phyloP scores from a whole-genome alignment of 2,329 filamentous ascomycete genomes.

The Pseudocercospora fuligena region DNA sequence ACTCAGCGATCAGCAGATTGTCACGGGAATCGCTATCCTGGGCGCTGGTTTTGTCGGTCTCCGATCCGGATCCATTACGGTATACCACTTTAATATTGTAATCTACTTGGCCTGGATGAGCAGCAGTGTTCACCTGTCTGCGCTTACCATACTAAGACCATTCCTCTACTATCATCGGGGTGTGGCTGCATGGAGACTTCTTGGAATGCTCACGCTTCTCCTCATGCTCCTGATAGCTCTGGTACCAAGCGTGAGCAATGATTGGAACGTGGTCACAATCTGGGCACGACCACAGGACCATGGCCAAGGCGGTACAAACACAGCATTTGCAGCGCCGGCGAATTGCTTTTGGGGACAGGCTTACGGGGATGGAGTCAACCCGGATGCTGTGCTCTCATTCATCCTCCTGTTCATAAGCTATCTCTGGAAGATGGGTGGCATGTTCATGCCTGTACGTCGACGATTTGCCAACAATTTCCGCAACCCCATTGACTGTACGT shows the following conservation, averaged over 20 bases:
- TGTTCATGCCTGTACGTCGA: slow-evolving; percentile 25
- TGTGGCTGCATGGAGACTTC: slow-evolving; percentile 20
- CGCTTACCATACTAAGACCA: slow-evolving; percentile 27
- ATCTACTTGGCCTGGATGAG: slow-evolving; percentile 31
- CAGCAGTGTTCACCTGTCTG: slow-evolving; percentile 30
- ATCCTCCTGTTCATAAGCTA: slow-evolving; percentile 33
- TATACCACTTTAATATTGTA: slow-evolving; percentile 29
- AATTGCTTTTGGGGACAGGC: slow-evolving; percentile 29
- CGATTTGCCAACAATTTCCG: slow-evolving; percentile 25
- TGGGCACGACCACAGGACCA: neutral
- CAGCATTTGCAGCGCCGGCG: slow-evolving; percentile 25
- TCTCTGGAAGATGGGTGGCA: slow-evolving; percentile 35
- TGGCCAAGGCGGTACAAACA: neutral
- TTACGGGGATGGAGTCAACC: slow-evolving; percentile 29
- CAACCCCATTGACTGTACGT: slow-evolving; percentile 18
- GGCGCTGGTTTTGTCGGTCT: slow-evolving; percentile 25
- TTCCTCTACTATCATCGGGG: slow-evolving; percentile 19
- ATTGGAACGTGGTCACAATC: slow-evolving; percentile 26
- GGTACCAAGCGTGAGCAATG: slow-evolving; percentile 30
- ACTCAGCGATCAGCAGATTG: slow-evolving; percentile 32
- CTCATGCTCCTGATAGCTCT: slow-evolving; percentile 32
- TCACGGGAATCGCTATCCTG: slow-evolving; percentile 29
- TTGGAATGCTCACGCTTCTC: slow-evolving; percentile 25
- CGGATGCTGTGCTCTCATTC: slow-evolving; percentile 30
- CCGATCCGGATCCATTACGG: slow-evolving; percentile 12